phyloP scores from a whole-genome alignment of 768 basidiomycete genomes.

The Leccinum pellstonianum region DNA sequence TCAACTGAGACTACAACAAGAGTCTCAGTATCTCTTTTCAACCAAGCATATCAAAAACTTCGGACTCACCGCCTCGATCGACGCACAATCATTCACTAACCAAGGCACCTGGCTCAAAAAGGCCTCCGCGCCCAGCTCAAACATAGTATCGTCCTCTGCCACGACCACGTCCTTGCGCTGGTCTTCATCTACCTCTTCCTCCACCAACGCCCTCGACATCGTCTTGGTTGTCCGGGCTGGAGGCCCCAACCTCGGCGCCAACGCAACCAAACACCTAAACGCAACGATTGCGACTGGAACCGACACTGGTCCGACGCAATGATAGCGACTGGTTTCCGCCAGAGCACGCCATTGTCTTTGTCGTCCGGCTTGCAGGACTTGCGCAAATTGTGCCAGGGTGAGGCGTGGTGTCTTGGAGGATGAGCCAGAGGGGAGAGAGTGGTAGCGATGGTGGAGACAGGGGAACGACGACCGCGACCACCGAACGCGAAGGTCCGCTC shows the following conservation, averaged over 20 bases:
- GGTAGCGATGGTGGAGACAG: no score
- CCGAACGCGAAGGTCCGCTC: not conserved
- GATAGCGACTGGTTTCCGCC: no score
- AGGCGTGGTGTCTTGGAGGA: not conserved
- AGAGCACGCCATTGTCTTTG: not conserved
- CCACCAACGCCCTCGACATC: not conserved
- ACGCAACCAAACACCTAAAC: not conserved
- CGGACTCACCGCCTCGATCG: not conserved
- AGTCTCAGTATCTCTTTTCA: no score
- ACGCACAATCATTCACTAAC: not conserved
- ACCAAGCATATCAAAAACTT: no score
- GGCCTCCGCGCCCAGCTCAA: conserved; percentile 13
- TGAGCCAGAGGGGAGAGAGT: no score
- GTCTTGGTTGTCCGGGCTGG: not conserved
- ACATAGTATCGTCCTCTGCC: conserved; percentile 6
- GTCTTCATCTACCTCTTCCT: not conserved
- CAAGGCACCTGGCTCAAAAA: conserved; percentile 12
- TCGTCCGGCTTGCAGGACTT: not conserved
- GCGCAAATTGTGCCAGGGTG: not conserved
- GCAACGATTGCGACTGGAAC: not conserved
- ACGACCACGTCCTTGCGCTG: not conserved
- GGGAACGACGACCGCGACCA: not conserved
- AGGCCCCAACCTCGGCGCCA: not conserved
- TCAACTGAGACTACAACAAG: not conserved
- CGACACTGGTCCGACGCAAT: not conserved